Percentiles rank a stretch among this genome's conserved stretches.
Evolutionary conservation across 2,329 filamentous ascomycete genomes (phyloP).

Genomic region (Ceratocystis huliohia): DNA sequence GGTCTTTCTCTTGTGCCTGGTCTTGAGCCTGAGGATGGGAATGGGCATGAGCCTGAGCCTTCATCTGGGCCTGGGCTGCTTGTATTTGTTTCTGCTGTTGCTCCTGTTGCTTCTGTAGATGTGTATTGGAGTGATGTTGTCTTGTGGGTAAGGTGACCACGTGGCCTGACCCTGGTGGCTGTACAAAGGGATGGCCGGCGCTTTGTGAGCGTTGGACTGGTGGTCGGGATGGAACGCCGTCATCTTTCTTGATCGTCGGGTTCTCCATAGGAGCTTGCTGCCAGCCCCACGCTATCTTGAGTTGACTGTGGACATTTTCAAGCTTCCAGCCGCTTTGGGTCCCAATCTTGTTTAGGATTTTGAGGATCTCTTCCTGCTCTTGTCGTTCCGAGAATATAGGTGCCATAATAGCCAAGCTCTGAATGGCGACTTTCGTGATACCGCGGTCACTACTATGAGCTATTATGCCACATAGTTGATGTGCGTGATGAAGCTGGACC

Average conservation of each 20-base stretch:
- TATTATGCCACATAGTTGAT: constrained; percentile 79
- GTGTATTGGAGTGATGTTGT: constrained; percentile 15
- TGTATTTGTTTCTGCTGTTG: constrained; percentile 20
- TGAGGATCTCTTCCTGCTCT: constrained; percentile 70
- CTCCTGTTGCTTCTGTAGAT: constrained; percentile 19
- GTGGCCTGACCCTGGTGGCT: neutral
- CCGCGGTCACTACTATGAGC: constrained; percentile 72
- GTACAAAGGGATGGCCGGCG: neutral
- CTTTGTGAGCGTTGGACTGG: constrained; percentile 8
- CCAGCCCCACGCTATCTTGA: constrained; percentile 72
- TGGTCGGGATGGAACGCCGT: neutral
- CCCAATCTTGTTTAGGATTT: constrained; percentile 62
- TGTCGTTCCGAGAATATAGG: constrained; percentile 53
- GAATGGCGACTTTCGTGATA: constrained; percentile 65
- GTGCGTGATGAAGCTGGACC: constrained; percentile 60
- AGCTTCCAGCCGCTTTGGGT: constrained; percentile 69
- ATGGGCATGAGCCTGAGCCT: constrained; percentile 10
- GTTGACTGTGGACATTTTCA: constrained; percentile 55
- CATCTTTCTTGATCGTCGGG: neutral
- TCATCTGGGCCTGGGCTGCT: constrained; percentile 17
- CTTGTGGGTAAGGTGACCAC: constrained; percentile 12
- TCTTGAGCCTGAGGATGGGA: constrained; percentile 9
- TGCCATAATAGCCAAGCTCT: constrained; percentile 65
- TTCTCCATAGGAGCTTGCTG: constrained; percentile 25
- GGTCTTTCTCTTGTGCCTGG: constrained; percentile 6